Evolutionary conservation across 139 green algal species (phyloP).

Genomic region (Chlamydomonas sp.): DNA sequence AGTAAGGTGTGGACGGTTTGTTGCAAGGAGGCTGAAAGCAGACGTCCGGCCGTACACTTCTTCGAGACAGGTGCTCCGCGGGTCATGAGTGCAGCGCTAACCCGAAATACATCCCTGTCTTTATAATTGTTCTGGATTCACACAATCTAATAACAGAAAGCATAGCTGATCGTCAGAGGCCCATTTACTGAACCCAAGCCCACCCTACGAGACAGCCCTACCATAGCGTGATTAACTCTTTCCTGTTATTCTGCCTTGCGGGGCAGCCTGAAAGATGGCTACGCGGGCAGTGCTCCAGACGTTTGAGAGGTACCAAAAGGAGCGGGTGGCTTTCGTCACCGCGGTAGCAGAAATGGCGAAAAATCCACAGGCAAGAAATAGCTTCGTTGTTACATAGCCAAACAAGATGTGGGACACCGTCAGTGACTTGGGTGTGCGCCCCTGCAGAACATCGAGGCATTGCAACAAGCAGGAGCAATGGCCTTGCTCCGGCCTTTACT

Average conservation of each 20-base stretch:
- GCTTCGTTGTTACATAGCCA: not conserved
- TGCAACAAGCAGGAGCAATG: constrained; percentile 87
- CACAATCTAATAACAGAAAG: not conserved
- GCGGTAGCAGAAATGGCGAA: constrained; percentile 88
- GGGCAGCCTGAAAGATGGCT: constrained; percentile 57
- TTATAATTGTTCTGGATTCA: not conserved
- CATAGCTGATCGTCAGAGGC: no score
- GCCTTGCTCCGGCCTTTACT: constrained; percentile 82
- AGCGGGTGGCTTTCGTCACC: constrained; percentile 83
- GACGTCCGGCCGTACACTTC: no score
- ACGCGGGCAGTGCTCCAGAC: constrained; percentile 79
- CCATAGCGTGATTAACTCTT: not conserved
- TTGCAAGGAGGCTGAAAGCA: no score
- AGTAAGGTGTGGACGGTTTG: no score
- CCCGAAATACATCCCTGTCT: no score
- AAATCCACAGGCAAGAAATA: constrained; percentile 68
- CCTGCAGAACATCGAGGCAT: constrained; percentile 85
- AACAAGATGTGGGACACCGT: not conserved
- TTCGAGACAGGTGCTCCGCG: no score
- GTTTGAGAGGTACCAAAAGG: constrained; percentile 90
- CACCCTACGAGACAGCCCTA: not conserved
- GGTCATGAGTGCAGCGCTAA: no score
- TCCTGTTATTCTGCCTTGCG: not conserved
- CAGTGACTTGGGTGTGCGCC: not conserved
- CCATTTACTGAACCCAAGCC: no score